Conservation (phyloP, 73 alveolate genomes). For the Paramecium tetraurelia region DNA sequence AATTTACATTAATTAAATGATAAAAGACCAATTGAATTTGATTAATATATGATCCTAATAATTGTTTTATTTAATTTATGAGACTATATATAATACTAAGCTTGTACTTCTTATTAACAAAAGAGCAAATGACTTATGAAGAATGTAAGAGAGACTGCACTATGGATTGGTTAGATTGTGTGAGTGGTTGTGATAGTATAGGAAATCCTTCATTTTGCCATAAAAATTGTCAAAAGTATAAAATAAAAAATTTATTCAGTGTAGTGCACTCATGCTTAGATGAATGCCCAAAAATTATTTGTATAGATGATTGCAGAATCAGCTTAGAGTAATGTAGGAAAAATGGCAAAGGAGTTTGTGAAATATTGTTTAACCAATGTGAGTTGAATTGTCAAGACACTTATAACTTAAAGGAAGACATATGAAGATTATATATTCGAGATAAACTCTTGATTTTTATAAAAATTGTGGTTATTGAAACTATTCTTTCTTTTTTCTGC, state of each 20-base stretch:
- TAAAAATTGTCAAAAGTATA: conserved; percentile 20
- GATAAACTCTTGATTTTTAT: neutral
- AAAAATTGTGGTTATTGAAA: neutral
- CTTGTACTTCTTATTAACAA: neutral
- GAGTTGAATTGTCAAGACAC: conserved; percentile 8
- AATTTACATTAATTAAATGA: neutral
- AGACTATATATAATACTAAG: neutral
- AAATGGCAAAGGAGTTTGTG: conserved; percentile 42
- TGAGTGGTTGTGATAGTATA: conserved; percentile 48
- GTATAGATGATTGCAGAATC: conserved; percentile 34
- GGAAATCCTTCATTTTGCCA: conserved; percentile 50
- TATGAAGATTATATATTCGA: neutral
- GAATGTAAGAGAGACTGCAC: conserved; percentile 48
- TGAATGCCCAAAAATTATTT: conserved; percentile 37
- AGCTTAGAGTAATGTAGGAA: neutral
- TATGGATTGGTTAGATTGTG: conserved; percentile 46
- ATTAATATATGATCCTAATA: neutral
- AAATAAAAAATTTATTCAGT: neutral
- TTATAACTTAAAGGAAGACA: neutral
- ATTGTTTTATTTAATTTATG: neutral
- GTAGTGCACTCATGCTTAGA: conserved; percentile 44
- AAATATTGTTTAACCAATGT: neutral
- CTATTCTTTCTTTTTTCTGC: neutral
- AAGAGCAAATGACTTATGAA: conserved; percentile 21
- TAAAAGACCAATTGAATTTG: neutral